Conservation (phyloP, 768 basidiomycete genomes). For the Lanmaoa rubissima region DNA sequence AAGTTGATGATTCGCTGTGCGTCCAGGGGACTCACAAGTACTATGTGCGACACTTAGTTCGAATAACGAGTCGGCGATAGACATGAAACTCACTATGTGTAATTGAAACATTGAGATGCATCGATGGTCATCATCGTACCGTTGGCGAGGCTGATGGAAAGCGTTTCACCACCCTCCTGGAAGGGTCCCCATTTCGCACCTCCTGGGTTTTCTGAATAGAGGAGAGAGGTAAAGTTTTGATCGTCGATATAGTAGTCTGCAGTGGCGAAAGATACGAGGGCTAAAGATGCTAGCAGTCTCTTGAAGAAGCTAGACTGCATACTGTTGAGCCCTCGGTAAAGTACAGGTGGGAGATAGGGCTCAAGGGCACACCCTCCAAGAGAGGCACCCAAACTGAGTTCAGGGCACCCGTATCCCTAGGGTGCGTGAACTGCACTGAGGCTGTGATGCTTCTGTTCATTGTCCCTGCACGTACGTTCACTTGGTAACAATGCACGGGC, state of each 20-base stretch:
- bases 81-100: slow-evolving; percentile 11
- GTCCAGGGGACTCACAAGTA: slow-evolving; percentile 4
- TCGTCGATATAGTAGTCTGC: slow-evolving; percentile 20
- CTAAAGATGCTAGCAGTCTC: neutral
- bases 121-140: slow-evolving; percentile 11
- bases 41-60: neutral
- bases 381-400: neutral
- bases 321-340: neutral
- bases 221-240: slow-evolving; percentile 12
- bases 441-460: neutral
- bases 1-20: neutral
- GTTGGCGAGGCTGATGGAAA: slow-evolving; percentile 10
- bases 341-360: neutral
- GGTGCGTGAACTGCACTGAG: neutral
- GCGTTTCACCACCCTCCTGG: slow-evolving; percentile 7
- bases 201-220: slow-evolving; percentile 10
- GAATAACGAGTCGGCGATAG: neutral
- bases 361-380: neutral
- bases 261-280: neutral
- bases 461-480: neutral
- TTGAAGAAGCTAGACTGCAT: slow-evolving; percentile 5
- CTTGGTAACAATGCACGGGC: neutral
- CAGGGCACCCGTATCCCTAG: too few relatives aligned
- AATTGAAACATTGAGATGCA: slow-evolving; percentile 16
- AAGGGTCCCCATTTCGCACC: slow-evolving; percentile 13